phyloP scores from a whole-genome alignment of 352 stramenopile genomes.

The Globisporangium iwayamae region DNA sequence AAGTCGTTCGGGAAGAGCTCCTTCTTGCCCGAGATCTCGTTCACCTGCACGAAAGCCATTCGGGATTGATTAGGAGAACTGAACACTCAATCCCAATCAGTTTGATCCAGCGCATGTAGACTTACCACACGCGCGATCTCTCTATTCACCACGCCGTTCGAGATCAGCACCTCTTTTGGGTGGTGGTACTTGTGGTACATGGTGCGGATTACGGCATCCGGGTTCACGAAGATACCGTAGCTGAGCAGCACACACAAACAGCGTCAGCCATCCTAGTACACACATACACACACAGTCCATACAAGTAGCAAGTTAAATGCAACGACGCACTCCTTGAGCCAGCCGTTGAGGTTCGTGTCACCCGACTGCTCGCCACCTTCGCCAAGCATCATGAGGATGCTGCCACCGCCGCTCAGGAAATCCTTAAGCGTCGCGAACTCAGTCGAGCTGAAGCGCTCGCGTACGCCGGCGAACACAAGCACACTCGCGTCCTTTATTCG shows the following conservation, averaged over 20 bases:
- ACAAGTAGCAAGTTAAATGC: neutral
- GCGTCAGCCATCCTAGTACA: neutral
- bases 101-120: neutral
- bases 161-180: slow-evolving; percentile 95
- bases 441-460: slow-evolving; percentile 87
- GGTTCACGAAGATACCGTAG: slow-evolving; percentile 85
- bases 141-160: slow-evolving; percentile 92
- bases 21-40: slow-evolving; percentile 66
- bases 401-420: slow-evolving; percentile 87
- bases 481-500: slow-evolving; percentile 84
- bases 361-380: slow-evolving; percentile 89
- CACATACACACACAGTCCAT: neutral
- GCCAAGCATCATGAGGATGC: slow-evolving; percentile 87
- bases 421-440: slow-evolving; percentile 87
- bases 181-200: slow-evolving; percentile 97
- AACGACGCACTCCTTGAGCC: slow-evolving; percentile 86
- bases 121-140: slow-evolving; percentile 82
- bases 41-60: slow-evolving; percentile 25
- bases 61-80: neutral
- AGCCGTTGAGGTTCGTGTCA: slow-evolving; percentile 94
- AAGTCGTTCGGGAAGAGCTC: slow-evolving; percentile 38
- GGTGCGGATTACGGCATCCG: slow-evolving; percentile 88
- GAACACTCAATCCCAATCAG: neutral
- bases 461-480: slow-evolving; percentile 88
- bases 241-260: slow-evolving; percentile 22